Evolutionary conservation across 2,329 filamentous ascomycete species (phyloP).

Genomic region (Talaromyces piceae): DNA sequence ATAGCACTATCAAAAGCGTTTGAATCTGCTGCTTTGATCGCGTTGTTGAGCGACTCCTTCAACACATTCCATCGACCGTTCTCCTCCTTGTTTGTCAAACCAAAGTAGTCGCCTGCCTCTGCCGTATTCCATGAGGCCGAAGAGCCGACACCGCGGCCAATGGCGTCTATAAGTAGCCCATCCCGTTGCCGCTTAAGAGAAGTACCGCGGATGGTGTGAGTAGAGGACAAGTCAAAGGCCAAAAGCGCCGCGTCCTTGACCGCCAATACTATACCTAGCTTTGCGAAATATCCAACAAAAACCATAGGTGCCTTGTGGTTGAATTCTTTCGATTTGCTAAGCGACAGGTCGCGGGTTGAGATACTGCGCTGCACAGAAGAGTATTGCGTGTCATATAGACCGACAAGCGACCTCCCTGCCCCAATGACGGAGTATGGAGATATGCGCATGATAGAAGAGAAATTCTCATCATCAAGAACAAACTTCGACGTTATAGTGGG

Average conservation of each 20-base stretch:
- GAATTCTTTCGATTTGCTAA: conserved; percentile 16
- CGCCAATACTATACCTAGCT: conserved; percentile 37
- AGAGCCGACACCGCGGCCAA: conserved; percentile 34
- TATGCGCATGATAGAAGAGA: conserved; percentile 37
- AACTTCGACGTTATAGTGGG: conserved; percentile 33
- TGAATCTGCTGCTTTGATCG: conserved; percentile 20
- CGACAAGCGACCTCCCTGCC: conserved; percentile 34
- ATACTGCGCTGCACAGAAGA: conserved; percentile 39
- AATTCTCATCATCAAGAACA: conserved; percentile 28
- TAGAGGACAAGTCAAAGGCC: conserved; percentile 36
- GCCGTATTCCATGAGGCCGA: conserved; percentile 21
- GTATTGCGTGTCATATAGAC: conserved; percentile 41
- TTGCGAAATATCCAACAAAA: conserved; percentile 39
- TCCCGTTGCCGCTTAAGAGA: conserved; percentile 34
- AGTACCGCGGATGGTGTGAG: conserved; percentile 20
- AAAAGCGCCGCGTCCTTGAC: conserved; percentile 35
- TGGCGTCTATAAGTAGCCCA: conserved; percentile 35
- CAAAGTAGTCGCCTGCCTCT: conserved; percentile 22
- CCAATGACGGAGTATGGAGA: conserved; percentile 37
- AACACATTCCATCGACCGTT: conserved; percentile 28
- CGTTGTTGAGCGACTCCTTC: conserved; percentile 23
- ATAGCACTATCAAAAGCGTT: conserved; percentile 30
- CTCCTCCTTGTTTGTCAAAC: conserved; percentile 25
- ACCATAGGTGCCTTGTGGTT: conserved; percentile 19
- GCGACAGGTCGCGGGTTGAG: conserved; percentile 23